A percentile compares a stretch with the other conserved stretches of the same genome.
Conservation (phyloP, 306 rosid genomes). For the Sesbania bispinosa region DNA sequence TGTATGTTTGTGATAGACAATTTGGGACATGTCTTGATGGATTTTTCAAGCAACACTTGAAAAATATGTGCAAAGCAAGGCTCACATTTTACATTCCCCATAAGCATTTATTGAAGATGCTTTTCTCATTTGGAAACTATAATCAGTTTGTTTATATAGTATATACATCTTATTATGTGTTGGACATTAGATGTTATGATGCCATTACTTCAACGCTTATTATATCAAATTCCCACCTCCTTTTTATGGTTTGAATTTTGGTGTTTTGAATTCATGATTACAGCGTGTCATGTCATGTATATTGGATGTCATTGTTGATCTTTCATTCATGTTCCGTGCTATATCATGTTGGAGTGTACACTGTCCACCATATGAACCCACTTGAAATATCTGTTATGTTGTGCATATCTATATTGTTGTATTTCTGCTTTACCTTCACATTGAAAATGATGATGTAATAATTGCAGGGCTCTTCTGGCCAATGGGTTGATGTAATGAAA, state of each 20-base stretch:
- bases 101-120: neutral
- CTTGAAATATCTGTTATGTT: constrained; percentile 1
- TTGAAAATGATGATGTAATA: constrained; percentile 18
- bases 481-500: constrained; percentile 95
- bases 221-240: neutral
- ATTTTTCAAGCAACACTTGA: neutral
- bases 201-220: neutral
- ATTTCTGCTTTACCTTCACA: constrained; percentile 14
- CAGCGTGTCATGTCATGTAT: neutral
- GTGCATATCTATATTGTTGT: neutral
- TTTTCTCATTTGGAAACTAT: neutral
- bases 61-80: neutral
- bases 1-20: neutral
- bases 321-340: constrained; percentile 5
- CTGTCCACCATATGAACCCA: neutral
- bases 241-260: neutral
- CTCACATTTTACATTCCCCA: neutral
- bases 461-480: constrained; percentile 68
- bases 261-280: neutral
- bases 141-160: neutral
- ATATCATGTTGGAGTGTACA: neutral
- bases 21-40: neutral
- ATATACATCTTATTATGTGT: neutral
- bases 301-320: neutral
- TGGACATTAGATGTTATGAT: neutral